Conservation (phyloP, 768 basidiomycete species). For the Trametopsis cervina region DNA sequence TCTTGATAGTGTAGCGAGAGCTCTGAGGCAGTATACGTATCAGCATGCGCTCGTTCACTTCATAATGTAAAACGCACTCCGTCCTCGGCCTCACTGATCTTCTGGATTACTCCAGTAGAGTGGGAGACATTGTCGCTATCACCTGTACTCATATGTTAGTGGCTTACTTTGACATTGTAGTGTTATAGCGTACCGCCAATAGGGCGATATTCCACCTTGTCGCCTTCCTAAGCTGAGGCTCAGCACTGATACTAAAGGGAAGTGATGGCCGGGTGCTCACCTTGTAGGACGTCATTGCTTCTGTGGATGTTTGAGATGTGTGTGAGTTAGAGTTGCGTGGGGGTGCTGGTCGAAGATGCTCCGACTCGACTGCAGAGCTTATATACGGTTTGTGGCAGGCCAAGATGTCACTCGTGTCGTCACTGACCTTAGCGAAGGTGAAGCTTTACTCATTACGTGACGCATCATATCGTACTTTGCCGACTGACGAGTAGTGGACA, state of each 20-base stretch:
- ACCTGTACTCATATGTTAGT: constrained; percentile 6
- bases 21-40: constrained; percentile 18
- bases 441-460: too few relatives aligned
- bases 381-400: background rate
- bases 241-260: background rate
- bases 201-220: constrained; percentile 38
- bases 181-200: constrained; percentile 30
- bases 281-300: constrained; percentile 2
- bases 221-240: constrained; percentile 25
- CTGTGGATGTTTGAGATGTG: background rate
- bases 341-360: background rate
- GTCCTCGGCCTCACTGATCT: constrained; percentile 25
- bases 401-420: constrained; percentile 2
- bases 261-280: background rate
- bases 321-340: background rate
- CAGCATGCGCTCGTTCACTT: too few relatives aligned
- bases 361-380: background rate
- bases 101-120: constrained; percentile 29
- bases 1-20: constrained; percentile 31
- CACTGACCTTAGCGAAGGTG: too few relatives aligned
- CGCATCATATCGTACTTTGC: too few relatives aligned
- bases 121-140: constrained; percentile 31
- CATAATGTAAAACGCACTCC: constrained; percentile 21
- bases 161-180: too few relatives aligned
- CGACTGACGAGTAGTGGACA: too few relatives aligned